These are phyloP conservation scores for Stentor roeselii DNA, from an alignment of 73 alveolate species.

Conservation along the genomic window DNA sequence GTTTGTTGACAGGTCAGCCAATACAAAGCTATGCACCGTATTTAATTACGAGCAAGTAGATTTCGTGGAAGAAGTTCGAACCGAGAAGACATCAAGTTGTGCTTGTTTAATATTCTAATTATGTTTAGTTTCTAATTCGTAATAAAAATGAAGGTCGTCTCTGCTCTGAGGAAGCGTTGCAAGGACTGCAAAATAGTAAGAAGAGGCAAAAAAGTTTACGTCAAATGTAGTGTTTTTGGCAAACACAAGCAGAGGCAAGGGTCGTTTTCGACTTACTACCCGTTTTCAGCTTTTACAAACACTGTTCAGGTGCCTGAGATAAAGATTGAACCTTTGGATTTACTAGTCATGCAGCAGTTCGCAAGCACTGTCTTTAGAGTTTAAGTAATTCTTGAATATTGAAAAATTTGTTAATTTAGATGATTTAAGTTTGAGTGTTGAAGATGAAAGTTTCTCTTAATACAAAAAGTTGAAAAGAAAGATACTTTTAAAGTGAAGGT, in stretches of 20 bases:
- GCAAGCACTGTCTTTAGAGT: not conserved
- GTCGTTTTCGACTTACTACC: not conserved
- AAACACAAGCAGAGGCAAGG: not conserved
- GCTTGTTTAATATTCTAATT: not conserved
- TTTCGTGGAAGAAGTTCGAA: not conserved
- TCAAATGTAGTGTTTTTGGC: not conserved
- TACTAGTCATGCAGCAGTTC: not conserved
- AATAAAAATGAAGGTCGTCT: constrained; percentile 9
- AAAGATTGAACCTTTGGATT: not conserved
- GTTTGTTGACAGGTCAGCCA: not conserved
- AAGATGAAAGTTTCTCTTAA: too few species aligned
- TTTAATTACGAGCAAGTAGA: not conserved
- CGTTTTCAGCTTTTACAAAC: not conserved
- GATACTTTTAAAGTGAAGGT: too few species aligned
- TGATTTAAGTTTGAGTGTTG: not conserved
- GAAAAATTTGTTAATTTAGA: not conserved
- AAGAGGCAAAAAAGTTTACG: not conserved
- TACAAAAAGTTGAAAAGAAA: too few species aligned
- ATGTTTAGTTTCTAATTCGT: not conserved
- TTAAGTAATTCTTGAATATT: not conserved
- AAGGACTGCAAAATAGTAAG: not conserved
- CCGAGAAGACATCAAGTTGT: not conserved
- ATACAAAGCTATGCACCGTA: not conserved
- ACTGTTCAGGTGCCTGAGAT: too few species aligned
- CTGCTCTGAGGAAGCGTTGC: not conserved